Evolutionary conservation across 176 grass and related monocot genomes (phyloP).

Genomic region (Oryza brachyantha): DNA sequence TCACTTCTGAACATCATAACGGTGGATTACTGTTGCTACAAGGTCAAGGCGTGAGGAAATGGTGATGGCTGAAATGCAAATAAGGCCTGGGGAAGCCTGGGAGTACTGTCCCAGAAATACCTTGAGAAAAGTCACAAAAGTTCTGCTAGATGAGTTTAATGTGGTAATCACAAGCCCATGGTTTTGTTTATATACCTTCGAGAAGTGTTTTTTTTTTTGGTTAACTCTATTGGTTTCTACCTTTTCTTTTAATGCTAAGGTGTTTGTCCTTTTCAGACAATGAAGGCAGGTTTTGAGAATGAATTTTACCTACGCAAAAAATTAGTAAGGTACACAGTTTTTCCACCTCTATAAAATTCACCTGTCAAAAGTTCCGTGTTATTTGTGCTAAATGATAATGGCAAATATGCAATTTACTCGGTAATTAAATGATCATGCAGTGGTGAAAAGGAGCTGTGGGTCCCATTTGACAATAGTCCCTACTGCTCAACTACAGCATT

Average conservation of each 20-base stretch:
- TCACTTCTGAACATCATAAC: constrained; percentile 3
- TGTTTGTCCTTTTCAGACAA: constrained; percentile 54
- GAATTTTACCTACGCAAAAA: constrained; percentile 93
- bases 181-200: not conserved
- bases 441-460: constrained; percentile 69
- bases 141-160: constrained; percentile 82
- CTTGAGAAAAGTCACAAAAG: constrained; percentile 65
- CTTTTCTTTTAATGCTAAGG: constrained; percentile 20
- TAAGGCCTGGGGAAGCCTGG: constrained; percentile 81
- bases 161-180: constrained; percentile 51
- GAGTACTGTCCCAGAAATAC: constrained; percentile 88
- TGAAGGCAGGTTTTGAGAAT: constrained; percentile 94
- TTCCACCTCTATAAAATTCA: not conserved
- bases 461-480: constrained; percentile 66
- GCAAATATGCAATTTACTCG: too few relatives aligned
- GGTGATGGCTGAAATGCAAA: constrained; percentile 92
- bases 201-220: not conserved
- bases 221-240: constrained; percentile 2
- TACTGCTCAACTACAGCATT: constrained; percentile 90
- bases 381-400: not conserved
- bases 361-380: not conserved
- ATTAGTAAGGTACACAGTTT: constrained; percentile 58
- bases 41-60: constrained; percentile 89
- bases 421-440: constrained; percentile 47
- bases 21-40: constrained; percentile 11